These are phyloP conservation scores for Botrytis paeoniae DNA, from an alignment of 2,329 filamentous ascomycete genomes.

Conservation along the genomic window DNA sequence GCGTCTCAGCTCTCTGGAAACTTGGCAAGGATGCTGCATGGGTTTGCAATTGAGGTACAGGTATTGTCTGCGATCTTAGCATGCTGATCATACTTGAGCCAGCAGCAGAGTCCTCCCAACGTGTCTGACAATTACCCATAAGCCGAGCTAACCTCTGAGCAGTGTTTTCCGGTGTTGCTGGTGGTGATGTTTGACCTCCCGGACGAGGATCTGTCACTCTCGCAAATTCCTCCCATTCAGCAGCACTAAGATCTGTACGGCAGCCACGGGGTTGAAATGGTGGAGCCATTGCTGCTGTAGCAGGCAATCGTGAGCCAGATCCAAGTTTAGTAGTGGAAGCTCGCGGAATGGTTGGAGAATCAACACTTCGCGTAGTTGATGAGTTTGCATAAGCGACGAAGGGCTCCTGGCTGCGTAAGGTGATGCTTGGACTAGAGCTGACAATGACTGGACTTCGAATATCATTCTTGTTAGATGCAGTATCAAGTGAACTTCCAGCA, in stretches of 20 bases:
- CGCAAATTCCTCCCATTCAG: slow-evolving; percentile 12
- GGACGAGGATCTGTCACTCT: slow-evolving; percentile 13
- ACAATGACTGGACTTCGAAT: not conserved
- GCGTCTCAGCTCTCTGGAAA: slow-evolving; percentile 26
- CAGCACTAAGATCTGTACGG: slow-evolving; percentile 9
- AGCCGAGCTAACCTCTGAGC: slow-evolving; percentile 29
- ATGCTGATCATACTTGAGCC: slow-evolving; percentile 20
- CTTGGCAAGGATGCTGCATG: not conserved
- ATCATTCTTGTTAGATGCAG: not conserved
- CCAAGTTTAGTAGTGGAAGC: not conserved
- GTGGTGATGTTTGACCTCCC: slow-evolving; percentile 16
- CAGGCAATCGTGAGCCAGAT: slow-evolving; percentile 28
- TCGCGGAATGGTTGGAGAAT: not conserved
- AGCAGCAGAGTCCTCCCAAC: slow-evolving; percentile 26
- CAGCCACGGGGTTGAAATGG: slow-evolving; percentile 37
- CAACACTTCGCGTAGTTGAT: not conserved
- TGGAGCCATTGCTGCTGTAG: slow-evolving; percentile 37
- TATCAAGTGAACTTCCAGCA: not conserved
- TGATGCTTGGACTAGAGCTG: not conserved
- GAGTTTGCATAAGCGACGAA: not conserved
- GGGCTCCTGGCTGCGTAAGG: not conserved
- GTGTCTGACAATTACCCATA: slow-evolving; percentile 25
- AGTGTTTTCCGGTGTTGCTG: slow-evolving; percentile 20
- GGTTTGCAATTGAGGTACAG: slow-evolving; percentile 17
- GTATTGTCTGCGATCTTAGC: slow-evolving; percentile 22